Percentiles rank a stretch among this genome's conserved stretches.
Evolutionary conservation across 345 rosid species (phyloP).

Genomic region (Erysimum cheiranthoides): DNA sequence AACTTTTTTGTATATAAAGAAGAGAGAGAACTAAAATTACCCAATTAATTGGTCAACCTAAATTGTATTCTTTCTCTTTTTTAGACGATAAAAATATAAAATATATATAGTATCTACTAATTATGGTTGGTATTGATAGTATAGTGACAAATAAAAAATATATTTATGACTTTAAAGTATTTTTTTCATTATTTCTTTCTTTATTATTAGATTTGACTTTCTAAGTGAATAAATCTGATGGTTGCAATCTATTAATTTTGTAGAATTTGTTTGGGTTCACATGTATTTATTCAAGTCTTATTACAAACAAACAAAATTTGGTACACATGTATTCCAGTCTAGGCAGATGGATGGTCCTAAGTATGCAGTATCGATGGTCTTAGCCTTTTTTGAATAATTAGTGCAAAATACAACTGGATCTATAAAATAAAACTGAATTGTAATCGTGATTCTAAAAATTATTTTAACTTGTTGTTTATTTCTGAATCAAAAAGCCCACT

Average conservation of each 20-base stretch:
- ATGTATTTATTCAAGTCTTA: too few species aligned
- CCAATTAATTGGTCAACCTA: background rate
- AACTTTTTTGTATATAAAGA: background rate
- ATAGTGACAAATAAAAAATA: background rate
- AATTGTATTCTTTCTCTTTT: background rate
- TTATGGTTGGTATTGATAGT: background rate
- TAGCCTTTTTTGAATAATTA: too few species aligned
- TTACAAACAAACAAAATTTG: too few species aligned
- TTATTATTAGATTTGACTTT: background rate
- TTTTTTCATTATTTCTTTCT: background rate
- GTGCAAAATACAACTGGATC: too few species aligned
- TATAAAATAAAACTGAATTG: too few species aligned
- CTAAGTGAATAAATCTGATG: background rate
- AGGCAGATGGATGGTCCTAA: too few species aligned
- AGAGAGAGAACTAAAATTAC: background rate
- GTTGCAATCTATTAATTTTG: background rate
- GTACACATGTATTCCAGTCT: too few species aligned
- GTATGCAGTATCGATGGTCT: too few species aligned
- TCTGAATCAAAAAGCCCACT: too few species aligned
- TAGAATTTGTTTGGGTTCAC: background rate
- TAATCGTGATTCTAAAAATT: too few species aligned
- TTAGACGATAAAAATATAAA: background rate
- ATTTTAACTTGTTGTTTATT: too few species aligned
- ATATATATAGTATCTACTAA: background rate
- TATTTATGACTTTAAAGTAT: background rate